These are phyloP conservation scores for Allium cepa DNA, from an alignment of 106 monocot species.

Conservation along the genomic window DNA sequence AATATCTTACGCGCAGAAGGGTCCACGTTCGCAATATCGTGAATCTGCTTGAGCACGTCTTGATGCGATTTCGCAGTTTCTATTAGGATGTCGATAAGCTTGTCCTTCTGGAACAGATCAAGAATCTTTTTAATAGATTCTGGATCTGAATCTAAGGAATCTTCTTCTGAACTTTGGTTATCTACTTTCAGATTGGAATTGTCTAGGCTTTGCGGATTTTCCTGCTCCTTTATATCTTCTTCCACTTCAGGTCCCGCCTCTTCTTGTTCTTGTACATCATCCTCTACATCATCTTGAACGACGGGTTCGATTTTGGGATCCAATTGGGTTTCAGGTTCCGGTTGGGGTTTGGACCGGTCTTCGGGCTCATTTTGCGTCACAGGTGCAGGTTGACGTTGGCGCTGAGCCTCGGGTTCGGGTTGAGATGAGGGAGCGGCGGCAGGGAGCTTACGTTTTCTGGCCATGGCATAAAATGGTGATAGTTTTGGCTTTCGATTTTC, in stretches of 20 bases:
- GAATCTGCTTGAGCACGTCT: conserved; percentile 27
- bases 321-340: neutral
- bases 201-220: neutral
- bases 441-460: no score
- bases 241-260: neutral
- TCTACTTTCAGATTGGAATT: neutral
- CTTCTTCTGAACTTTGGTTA: neutral
- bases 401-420: neutral
- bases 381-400: neutral
- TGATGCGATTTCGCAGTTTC: conserved; percentile 37
- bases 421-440: neutral
- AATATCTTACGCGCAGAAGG: conserved; percentile 77
- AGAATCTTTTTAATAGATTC: conserved; percentile 44
- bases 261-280: neutral
- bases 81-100: conserved; percentile 57
- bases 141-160: conserved; percentile 23
- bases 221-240: conserved; percentile 2
- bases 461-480: no score
- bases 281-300: conserved; percentile 6
- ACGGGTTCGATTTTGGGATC: conserved; percentile 1
- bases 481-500: no score
- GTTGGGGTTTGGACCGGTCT: neutral
- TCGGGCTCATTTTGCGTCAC: neutral
- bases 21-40: conserved; percentile 40
- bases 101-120: conserved; percentile 63